A percentile compares a stretch with the other conserved stretches of the same genome.
Evolutionary conservation across 257 asterid species (phyloP).

Genomic region (Coffea eugenioides): DNA sequence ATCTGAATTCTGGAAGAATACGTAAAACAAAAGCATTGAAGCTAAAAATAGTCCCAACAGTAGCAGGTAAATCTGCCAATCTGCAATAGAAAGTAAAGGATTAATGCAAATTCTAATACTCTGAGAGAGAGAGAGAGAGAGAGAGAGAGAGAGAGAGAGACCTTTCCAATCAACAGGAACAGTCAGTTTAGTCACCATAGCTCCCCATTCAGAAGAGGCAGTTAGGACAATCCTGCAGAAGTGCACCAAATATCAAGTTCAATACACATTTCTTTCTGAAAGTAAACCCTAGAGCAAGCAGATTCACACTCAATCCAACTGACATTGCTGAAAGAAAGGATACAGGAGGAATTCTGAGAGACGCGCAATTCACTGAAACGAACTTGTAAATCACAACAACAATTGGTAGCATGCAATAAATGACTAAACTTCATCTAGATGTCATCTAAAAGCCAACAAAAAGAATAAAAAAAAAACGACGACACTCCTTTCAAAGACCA

Average conservation of each 20-base stretch:
- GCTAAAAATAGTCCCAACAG: conserved; percentile 86
- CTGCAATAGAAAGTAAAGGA: conserved; percentile 41
- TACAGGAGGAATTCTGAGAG: not conserved
- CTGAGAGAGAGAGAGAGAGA: not conserved
- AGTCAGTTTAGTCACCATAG: conserved; percentile 64
- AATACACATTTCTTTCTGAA: not conserved
- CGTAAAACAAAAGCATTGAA: conserved; percentile 63
- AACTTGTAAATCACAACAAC: not conserved
- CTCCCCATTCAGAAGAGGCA: conserved; percentile 87
- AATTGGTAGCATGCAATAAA: not conserved
- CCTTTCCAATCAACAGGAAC: conserved; percentile 99
- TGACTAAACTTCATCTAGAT: not conserved
- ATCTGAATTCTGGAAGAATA: conserved; percentile 84
- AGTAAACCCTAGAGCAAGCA: not conserved
- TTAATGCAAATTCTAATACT: not conserved
- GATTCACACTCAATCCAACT: not conserved
- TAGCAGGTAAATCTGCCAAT: conserved; percentile 86
- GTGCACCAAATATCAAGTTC: not conserved
- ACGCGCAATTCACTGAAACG: too few species aligned
- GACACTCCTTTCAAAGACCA: not conserved
- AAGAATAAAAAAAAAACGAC: not conserved
- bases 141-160: conserved; percentile 24
- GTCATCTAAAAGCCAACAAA: not conserved
- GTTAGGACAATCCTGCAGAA: conserved; percentile 76
- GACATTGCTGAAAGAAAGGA: not conserved